Base-by-base conservation (phyloP, 352 stramenopile species). In the Phytopythium delawarense region DNA sequence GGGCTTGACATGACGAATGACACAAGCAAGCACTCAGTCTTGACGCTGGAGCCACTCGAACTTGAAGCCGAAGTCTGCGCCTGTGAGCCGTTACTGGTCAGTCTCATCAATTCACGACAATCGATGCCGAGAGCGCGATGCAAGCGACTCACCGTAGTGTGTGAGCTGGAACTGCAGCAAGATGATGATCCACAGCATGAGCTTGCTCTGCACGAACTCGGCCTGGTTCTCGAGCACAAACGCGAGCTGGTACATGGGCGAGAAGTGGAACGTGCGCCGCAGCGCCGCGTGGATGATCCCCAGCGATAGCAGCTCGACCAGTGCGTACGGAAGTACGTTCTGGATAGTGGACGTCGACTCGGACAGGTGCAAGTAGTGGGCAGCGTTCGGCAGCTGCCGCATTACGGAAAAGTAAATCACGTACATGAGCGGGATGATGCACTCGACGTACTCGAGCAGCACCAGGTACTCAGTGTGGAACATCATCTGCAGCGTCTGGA, bases 161-260 rank as follows among this genome's bases (percentile, higher is more conserved):
- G 61, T 44, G 8, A 78, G 65, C n/a, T 66, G 59, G 42, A 78
- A 78, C 21, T 72, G 66, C 4, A 79, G 30, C 11, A 63, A 61
- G 51, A 79, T 63, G 0, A 66, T 57, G 7, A 74, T 50, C 74
- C 71, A 79, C 0, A 60, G 21, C 12, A 79, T 28, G 25, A 79
- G 59, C 18, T 75, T 76, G 48, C 61, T 65, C 40, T 75, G 64
- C 28, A 77, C 65, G 12, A 72, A 46, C 30, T 70, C 60, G 0
- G 52, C 60, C 37, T 82, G 71, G 6, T 59, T 76, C 48, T 78
- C 71, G 16, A 82, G 50, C 13, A 78, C 69, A 28, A 82, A 80
- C 39, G 69, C 71, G 18, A 83, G 32, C 13, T 73, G 72, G n/a
- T 78, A 63, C 8, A 75, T 4, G 2, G 61, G 59, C n/a, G 70